A percentile compares a stretch with the other conserved stretches of the same genome.
Evolutionary conservation across 345 rosid genomes (phyloP).

Genomic region (Eucalyptus marginata): DNA sequence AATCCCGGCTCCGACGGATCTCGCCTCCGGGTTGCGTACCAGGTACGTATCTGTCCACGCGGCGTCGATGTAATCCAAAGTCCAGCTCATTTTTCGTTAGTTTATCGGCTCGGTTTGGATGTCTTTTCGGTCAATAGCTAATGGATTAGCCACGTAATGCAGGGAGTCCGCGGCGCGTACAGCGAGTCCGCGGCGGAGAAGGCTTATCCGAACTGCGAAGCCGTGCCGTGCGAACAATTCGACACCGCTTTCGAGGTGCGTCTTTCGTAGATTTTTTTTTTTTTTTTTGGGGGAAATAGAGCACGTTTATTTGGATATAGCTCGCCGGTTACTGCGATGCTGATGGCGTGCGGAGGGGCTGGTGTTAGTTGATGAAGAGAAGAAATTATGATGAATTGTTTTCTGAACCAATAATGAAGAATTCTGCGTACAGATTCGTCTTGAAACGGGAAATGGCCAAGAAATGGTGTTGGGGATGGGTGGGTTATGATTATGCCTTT

Average conservation of each 20-base stretch:
- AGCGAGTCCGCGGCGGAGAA: constrained; percentile 94
- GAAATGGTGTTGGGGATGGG: not conserved
- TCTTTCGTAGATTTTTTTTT: not conserved
- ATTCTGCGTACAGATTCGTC: not conserved
- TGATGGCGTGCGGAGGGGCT: not conserved
- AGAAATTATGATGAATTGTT: not conserved
- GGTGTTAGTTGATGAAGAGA: not conserved
- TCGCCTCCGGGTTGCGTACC: constrained; percentile 91
- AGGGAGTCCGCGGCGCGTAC: constrained; percentile 95
- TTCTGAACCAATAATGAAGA: not conserved
- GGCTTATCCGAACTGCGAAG: constrained; percentile 92
- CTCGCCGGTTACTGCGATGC: not conserved
- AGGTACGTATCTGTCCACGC: constrained; percentile 21
- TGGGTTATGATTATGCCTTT: not conserved
- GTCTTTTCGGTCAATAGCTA: not conserved
- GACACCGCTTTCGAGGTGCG: constrained; percentile 90
- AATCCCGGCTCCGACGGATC: constrained; percentile 44
- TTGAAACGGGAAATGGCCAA: not conserved
- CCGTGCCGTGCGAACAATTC: constrained; percentile 94
- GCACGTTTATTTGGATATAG: not conserved
- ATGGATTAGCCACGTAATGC: not conserved
- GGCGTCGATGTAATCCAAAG: too few relatives aligned
- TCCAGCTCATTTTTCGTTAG: not conserved
- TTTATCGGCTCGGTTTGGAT: not conserved
- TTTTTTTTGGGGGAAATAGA: not conserved